Evolutionary conservation across 768 basidiomycete genomes (phyloP).

Genomic region (Kwoniella europaea): DNA sequence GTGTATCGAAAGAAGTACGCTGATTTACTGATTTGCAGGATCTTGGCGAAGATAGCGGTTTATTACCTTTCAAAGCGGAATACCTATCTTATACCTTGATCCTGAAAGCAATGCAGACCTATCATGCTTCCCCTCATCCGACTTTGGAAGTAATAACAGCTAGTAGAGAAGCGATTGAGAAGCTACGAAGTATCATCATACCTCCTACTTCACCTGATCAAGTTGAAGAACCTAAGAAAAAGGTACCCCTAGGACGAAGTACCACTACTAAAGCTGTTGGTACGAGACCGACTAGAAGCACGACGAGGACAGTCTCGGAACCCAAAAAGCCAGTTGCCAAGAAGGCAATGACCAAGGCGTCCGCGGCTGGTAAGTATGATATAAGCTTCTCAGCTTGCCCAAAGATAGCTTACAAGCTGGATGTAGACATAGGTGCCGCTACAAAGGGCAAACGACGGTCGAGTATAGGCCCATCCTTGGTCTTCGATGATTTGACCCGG

Average conservation of each 20-base stretch:
- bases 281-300: constrained; percentile 10
- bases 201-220: constrained; percentile 13
- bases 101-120: constrained; percentile 73
- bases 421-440: background rate
- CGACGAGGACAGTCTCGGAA: constrained; percentile 16
- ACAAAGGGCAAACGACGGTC: constrained; percentile 19
- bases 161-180: constrained; percentile 64
- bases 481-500: constrained; percentile 34
- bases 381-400: too few species aligned
- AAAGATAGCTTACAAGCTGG: too few species aligned
- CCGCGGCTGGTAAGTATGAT: background rate
- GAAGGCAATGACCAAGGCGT: background rate
- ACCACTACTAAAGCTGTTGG: constrained; percentile 31
- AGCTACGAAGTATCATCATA: constrained; percentile 58
- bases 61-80: constrained; percentile 59
- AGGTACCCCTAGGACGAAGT: constrained; percentile 24
- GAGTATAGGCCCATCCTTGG: constrained; percentile 9
- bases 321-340: constrained; percentile 10
- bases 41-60: constrained; percentile 48
- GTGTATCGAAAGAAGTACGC: too few species aligned
- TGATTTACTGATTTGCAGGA: constrained; percentile 40
- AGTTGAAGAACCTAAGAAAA: background rate
- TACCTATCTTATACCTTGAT: constrained; percentile 65
- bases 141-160: constrained; percentile 63
- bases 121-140: constrained; percentile 61